Evolutionary conservation across 2,329 filamentous ascomycete genomes (phyloP).

Genomic region (Botrytis deweyae): DNA sequence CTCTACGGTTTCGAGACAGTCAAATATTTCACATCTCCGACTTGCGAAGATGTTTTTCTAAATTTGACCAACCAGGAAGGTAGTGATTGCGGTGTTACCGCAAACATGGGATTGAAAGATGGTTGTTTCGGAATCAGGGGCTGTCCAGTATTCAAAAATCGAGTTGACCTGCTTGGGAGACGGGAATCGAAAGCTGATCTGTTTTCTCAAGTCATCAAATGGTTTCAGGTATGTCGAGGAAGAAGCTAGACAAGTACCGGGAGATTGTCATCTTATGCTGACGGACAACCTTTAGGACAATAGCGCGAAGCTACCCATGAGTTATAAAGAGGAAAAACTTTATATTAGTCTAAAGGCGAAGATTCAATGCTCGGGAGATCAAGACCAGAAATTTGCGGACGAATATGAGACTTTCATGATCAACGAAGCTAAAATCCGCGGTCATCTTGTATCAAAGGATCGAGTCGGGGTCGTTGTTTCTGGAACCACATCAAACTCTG

Average conservation of each 20-base stretch:
- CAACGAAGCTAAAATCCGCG: rapidly evolving
- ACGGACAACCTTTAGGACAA: not conserved
- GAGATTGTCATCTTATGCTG: not conserved
- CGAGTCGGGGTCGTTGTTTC: no score
- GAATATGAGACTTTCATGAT: not conserved
- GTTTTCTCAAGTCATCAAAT: not conserved
- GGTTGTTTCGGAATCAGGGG: not conserved
- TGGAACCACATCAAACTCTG: not conserved
- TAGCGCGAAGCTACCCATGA: not conserved
- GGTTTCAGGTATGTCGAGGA: not conserved
- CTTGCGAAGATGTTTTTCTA: no score
- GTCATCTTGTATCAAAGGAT: not conserved
- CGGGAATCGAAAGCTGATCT: not conserved
- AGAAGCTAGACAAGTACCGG: rapidly evolving
- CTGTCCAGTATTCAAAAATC: not conserved
- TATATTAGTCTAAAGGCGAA: not conserved
- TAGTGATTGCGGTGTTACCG: not conserved
- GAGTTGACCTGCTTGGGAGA: not conserved
- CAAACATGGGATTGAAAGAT: not conserved
- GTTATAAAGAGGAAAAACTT: not conserved
- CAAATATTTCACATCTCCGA: not conserved
- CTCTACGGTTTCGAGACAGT: not conserved
- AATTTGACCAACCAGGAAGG: not conserved
- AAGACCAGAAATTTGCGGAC: not conserved
- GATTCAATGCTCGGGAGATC: rapidly evolving